A percentile compares a stretch with the other conserved stretches of the same genome.
Conservation (phyloP, 768 basidiomycete species). For the Leccinum barrowsii region DNA sequence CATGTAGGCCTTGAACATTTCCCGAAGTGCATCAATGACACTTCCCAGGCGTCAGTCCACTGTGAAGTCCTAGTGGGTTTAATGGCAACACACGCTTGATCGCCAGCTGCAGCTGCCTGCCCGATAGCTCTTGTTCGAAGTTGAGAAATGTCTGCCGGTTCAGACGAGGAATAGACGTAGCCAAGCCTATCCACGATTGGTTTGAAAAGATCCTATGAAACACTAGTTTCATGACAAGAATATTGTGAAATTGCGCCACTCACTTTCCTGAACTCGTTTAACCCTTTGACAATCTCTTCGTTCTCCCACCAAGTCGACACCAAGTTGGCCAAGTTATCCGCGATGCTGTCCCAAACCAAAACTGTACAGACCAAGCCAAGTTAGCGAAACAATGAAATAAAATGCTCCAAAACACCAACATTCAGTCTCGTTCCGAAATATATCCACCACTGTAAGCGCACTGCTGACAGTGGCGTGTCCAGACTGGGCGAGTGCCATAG, state of each 20-base stretch:
- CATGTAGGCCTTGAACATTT: slow-evolving; percentile 68
- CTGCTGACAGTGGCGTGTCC: slow-evolving; percentile 76
- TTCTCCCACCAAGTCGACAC: slow-evolving; percentile 83
- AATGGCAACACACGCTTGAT: slow-evolving; percentile 32
- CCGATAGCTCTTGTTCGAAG: slow-evolving; percentile 73
- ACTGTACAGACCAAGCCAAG: slow-evolving; percentile 39
- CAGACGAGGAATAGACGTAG: slow-evolving; percentile 64
- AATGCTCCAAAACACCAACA: slow-evolving; percentile 40
- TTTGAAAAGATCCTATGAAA: slow-evolving; percentile 54
- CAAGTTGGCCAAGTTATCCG: slow-evolving; percentile 51
- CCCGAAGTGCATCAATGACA: slow-evolving; percentile 67
- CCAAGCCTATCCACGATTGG: slow-evolving; percentile 80
- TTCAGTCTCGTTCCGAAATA: slow-evolving; percentile 72
- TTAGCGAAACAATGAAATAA: background rate
- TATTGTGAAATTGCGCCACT: slow-evolving; percentile 18
- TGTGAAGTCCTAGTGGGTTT: background rate
- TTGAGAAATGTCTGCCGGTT: slow-evolving; percentile 64
- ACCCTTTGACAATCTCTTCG: slow-evolving; percentile 42
- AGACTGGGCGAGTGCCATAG: slow-evolving; percentile 74
- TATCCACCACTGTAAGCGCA: slow-evolving; percentile 67
- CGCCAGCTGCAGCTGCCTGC: slow-evolving; percentile 47
- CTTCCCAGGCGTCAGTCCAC: slow-evolving; percentile 34
- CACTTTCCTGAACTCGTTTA: slow-evolving; percentile 63
- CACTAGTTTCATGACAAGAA: background rate
- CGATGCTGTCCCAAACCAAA: slow-evolving; percentile 77